Evolutionary conservation across 306 rosid species (phyloP).

Genomic region (Vigna angularis): DNA sequence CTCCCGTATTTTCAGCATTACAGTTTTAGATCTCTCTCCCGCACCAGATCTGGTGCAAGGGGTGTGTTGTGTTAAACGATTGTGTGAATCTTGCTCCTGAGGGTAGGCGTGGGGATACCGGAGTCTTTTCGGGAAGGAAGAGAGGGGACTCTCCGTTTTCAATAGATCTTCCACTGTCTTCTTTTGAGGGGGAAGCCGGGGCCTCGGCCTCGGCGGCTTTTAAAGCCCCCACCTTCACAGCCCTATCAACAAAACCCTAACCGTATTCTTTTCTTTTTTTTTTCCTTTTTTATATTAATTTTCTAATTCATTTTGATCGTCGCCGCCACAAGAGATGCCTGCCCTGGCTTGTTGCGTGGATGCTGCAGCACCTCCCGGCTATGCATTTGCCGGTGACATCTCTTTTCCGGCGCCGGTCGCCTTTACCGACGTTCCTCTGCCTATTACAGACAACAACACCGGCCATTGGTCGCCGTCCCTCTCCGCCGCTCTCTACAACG

Average conservation of each 20-base stretch:
- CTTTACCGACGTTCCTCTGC: conserved; percentile 56
- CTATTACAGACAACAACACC: conserved; percentile 3
- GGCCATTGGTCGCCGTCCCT: conserved; percentile 73
- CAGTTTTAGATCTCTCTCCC: not conserved
- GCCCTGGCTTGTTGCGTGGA: conserved; percentile 91
- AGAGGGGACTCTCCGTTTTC: conserved; percentile 56
- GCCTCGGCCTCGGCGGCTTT: conserved; percentile 99
- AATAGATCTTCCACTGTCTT: conserved; percentile 61
- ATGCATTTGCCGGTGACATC: conserved; percentile 67
- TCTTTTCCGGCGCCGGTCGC: conserved; percentile 71
- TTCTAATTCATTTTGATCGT: conserved; percentile 47
- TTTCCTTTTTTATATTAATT: not conserved
- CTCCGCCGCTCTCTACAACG: conserved; percentile 64
- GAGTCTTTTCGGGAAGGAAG: conserved; percentile 48
- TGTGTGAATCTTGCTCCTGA: conserved; percentile 57
- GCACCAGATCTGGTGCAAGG: conserved; percentile 60
- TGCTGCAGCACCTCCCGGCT: conserved; percentile 77
- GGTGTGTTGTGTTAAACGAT: not conserved
- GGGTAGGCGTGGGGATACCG: conserved; percentile 69
- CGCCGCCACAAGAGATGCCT: conserved; percentile 85
- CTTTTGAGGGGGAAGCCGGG: conserved; percentile 99
- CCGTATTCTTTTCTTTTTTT: conserved; percentile 12
- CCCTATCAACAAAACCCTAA: conserved; percentile 41
- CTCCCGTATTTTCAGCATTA: conserved; percentile 5
- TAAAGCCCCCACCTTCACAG: conserved; percentile 90